These are phyloP conservation scores for Astraeus odoratus DNA, from an alignment of 768 basidiomycete genomes.

Conservation along the genomic window DNA sequence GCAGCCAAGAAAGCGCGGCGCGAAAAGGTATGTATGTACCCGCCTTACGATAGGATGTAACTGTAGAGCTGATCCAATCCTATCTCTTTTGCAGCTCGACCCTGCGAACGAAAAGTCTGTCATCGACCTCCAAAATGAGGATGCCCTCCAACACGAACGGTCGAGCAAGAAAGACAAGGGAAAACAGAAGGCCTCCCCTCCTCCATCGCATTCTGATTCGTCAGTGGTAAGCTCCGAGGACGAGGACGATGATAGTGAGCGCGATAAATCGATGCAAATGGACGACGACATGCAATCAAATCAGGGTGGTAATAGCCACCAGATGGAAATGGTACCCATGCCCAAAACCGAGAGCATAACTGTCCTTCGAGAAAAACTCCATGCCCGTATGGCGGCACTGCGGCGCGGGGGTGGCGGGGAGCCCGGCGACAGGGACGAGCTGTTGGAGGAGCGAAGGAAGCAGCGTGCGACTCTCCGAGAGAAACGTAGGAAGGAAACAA, in stretches of 20 bases:
- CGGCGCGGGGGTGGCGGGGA: conserved; percentile 40
- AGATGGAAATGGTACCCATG: conserved; percentile 52
- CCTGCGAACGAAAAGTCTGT: conserved; percentile 81
- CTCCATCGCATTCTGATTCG: conserved; percentile 12
- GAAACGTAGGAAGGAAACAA: conserved; percentile 76
- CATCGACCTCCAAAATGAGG: conserved; percentile 66
- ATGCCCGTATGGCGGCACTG: conserved; percentile 67
- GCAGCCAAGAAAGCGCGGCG: conserved; percentile 82
- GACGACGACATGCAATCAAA: conserved; percentile 27
- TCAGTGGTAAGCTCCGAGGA: conserved; percentile 25
- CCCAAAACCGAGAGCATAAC: conserved; percentile 54
- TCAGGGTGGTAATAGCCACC: conserved; percentile 17
- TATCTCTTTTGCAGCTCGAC: conserved; percentile 60
- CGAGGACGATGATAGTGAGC: conserved; percentile 22
- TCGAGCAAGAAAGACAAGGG: conserved; percentile 28
- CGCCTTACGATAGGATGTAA: neutral
- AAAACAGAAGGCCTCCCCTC: conserved; percentile 38
- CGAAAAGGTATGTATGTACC: conserved; percentile 54
- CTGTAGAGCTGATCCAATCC: neutral
- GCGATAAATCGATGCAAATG: conserved; percentile 20
- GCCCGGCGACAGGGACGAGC: conserved; percentile 66
- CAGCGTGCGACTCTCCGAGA: conserved; percentile 82
- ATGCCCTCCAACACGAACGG: conserved; percentile 23
- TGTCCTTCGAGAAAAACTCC: conserved; percentile 64
- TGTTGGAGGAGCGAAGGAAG: conserved; percentile 72